These are phyloP conservation scores for Oryza longistaminata DNA, from an alignment of 176 grass and related monocot genomes.

Conservation along the genomic window DNA sequence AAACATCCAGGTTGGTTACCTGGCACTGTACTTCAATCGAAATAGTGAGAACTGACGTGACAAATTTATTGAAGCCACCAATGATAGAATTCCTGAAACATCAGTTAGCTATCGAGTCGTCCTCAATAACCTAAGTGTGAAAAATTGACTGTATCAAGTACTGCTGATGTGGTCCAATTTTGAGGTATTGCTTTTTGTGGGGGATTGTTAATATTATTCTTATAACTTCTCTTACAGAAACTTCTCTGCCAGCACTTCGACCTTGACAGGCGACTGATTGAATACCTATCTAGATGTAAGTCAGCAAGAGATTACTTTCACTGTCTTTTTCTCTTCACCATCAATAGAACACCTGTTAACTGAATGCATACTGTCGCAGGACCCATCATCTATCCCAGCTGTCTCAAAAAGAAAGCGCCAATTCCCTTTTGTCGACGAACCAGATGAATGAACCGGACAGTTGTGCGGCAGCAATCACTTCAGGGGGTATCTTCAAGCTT, in stretches of 20 bases:
- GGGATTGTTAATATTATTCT: constrained; percentile 1
- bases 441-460: constrained; percentile 28
- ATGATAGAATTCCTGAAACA: constrained; percentile 42
- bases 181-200: constrained; percentile 37
- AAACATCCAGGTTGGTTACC: constrained; percentile 23
- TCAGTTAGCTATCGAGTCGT: constrained; percentile 30
- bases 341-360: constrained; percentile 41
- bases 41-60: neutral
- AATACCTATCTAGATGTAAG: constrained; percentile 73
- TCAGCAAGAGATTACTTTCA: constrained; percentile 39
- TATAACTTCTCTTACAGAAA: constrained; percentile 71
- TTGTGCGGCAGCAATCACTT: constrained; percentile 35
- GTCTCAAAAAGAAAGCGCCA: constrained; percentile 31
- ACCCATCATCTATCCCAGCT: constrained; percentile 39
- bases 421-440: constrained; percentile 22
- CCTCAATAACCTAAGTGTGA: constrained; percentile 25
- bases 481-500: constrained; percentile 39
- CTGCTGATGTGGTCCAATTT: constrained; percentile 29
- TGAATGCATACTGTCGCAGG: constrained; percentile 40
- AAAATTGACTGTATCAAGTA: constrained; percentile 28
- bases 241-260: constrained; percentile 93
- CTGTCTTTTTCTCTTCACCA: constrained; percentile 43
- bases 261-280: constrained; percentile 85
- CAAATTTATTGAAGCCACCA: constrained; percentile 10
- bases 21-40: constrained; percentile 23